These are phyloP conservation scores for Cyclocybe cylindracea DNA, from an alignment of 768 basidiomycete species.

Conservation along the genomic window DNA sequence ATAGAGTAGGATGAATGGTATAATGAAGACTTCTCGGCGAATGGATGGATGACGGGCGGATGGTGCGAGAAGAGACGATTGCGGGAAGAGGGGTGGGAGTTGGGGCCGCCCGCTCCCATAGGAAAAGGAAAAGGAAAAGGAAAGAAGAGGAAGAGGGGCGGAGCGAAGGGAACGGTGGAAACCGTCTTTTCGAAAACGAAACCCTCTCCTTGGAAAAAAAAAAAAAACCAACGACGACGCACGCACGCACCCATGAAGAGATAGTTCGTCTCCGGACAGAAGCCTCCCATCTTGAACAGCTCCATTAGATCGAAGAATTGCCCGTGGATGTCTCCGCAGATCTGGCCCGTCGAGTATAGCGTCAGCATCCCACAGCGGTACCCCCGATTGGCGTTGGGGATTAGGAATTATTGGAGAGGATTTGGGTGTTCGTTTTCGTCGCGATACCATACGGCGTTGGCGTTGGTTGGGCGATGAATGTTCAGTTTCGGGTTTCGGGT, in stretches of 20 bases:
- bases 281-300: constrained; percentile 90
- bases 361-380: neutral
- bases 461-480: no score
- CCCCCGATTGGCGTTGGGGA: neutral
- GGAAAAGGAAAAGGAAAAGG: constrained; percentile 6
- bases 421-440: neutral
- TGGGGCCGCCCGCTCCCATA: no score
- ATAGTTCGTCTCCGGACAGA: constrained; percentile 92
- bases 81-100: constrained; percentile 8
- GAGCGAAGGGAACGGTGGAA: constrained; percentile 4
- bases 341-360: no score
- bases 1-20: no score
- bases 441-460: no score
- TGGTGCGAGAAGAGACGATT: neutral
- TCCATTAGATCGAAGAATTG: constrained; percentile 98
- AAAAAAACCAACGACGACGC: no score
- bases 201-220: no score
- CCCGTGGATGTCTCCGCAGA: constrained; percentile 96
- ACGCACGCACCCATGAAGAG: constrained; percentile 94
- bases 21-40: neutral
- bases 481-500: no score
- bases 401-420: neutral
- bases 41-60: neutral
- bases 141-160: neutral
- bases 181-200: neutral